Evolutionary conservation across 805 yeast species (phyloP), one percentile per base, ranked within the genome.

Genomic region (Saccharomycopsis sp.): DNA sequence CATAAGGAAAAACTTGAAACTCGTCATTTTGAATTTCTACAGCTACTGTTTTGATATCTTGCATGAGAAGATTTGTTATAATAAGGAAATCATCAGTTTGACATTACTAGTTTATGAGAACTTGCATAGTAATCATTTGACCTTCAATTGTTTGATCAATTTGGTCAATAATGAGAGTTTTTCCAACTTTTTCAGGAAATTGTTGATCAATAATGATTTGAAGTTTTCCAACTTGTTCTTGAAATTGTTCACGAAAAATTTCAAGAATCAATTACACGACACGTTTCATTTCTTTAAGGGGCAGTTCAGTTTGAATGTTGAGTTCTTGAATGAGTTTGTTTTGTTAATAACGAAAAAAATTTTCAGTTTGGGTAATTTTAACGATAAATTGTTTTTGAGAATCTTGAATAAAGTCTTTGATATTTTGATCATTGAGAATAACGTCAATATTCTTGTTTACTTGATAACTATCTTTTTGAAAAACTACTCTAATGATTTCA

Each of bases 21-120:
- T 26, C 19, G 36, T 40, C 30, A 14, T 44, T 13, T 29, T 39
- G 17, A 42, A 36, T 14, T 42, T 45, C 31, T 45, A 45, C 30
- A 42, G 39, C 19, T 45, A 45, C 23, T 28, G 42, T 36, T 39
- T 28, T 20, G 46, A 42, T 32, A 41, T 43, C 36, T 44, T 43
- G 3, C 13, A 29, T n/a, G 27, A 25, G 9, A 33, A 38, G 21
- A 19, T 42, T 3, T 19, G 26, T 2, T 45, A 38, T 28, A 38
- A 27, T 18, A 31, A 29, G 33, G 45, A 42, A 18, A 32, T 34
- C 5, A 27, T 45, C 9, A 35, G 44, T 8, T 17, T 45, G 8
- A 32, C 44, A 10, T 39, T 27, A 20, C 25, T 45, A n/a, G 28
- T 45, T 9, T 28, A 42, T 4, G 3, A 12, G 21, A 45, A 39